These are phyloP conservation scores for Xylaria sp. DNA, from an alignment of 2,329 filamentous ascomycete genomes.

Conservation along the genomic window DNA sequence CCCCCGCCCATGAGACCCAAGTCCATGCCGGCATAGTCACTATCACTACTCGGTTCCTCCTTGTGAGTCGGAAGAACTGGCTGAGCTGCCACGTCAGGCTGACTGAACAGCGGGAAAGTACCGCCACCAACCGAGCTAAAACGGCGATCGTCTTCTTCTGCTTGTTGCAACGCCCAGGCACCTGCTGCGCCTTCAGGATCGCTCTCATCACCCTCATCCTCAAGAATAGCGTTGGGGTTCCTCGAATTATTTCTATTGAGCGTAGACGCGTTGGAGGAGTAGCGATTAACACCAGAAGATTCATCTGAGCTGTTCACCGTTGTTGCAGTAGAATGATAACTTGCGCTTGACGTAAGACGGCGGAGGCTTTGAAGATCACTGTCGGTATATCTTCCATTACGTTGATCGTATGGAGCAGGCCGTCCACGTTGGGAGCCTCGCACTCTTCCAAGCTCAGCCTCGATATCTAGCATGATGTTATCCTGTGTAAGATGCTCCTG, in stretches of 20 bases:
- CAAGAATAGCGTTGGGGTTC: conserved; percentile 52
- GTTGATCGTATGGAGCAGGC: conserved; percentile 50
- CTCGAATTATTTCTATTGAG: conserved; percentile 52
- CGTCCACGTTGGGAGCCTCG: conserved; percentile 54
- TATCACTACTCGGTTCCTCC: conserved; percentile 73
- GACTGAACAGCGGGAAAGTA: conserved; percentile 61
- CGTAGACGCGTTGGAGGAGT: conserved; percentile 56
- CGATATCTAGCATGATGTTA: conserved; percentile 68
- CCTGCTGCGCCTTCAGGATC: conserved; percentile 90
- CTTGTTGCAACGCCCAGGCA: conserved; percentile 83
- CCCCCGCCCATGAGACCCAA: conserved; percentile 80
- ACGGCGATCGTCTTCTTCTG: conserved; percentile 79
- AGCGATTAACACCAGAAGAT: conserved; percentile 53
- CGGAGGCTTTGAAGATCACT: conserved; percentile 60
- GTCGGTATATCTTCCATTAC: conserved; percentile 60
- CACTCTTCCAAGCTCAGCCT: conserved; percentile 61
- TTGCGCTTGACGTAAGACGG: conserved; percentile 51
- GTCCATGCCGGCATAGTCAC: conserved; percentile 78
- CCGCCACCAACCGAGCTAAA: conserved; percentile 61
- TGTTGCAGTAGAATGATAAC: conserved; percentile 63
- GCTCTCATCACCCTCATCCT: conserved; percentile 75
- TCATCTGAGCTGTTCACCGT: conserved; percentile 54
- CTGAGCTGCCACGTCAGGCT: conserved; percentile 50
- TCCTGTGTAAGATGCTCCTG: conserved; percentile 60
- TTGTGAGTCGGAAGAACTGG: conserved; percentile 58